Evolutionary conservation across 306 rosid species (phyloP).

Genomic region (Sphenostylis stenocarpa): DNA sequence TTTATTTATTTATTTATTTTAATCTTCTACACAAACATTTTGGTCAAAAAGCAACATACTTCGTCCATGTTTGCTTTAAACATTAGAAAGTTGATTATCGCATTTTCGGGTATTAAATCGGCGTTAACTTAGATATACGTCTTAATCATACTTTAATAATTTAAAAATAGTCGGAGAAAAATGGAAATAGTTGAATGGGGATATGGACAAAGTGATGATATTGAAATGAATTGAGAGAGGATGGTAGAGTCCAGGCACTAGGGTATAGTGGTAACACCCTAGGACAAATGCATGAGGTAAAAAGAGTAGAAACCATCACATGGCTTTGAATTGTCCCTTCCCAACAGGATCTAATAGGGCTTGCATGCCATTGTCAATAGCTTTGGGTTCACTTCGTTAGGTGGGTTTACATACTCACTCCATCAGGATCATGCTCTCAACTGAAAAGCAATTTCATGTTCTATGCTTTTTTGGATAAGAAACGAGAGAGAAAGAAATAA

Average conservation of each 20-base stretch:
- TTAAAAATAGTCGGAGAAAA: too few species aligned
- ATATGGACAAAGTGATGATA: not conserved
- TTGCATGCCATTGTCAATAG: conserved; percentile 35
- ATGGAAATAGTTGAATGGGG: not conserved
- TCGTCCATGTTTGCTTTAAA: not conserved
- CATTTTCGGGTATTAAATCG: too few species aligned
- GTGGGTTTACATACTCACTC: conserved; percentile 29
- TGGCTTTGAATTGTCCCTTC: conserved; percentile 54
- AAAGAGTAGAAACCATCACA: conserved; percentile 37
- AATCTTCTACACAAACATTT: not conserved
- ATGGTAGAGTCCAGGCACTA: not conserved
- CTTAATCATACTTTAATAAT: not conserved
- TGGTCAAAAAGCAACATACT: not conserved
- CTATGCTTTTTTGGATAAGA: conserved; percentile 6
- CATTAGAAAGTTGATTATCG: too few species aligned
- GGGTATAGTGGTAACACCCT: not conserved
- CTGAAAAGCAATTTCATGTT: not conserved
- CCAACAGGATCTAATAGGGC: conserved; percentile 12
- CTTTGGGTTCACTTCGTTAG: too few species aligned
- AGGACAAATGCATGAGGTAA: conserved; percentile 29
- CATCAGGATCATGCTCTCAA: not conserved
- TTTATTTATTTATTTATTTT: not conserved
- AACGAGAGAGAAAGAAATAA: too few species aligned
- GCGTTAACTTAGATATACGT: not conserved
- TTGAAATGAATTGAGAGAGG: not conserved